Conservation (phyloP, 2,329 filamentous ascomycete genomes). For the Ceratocystis variospora region DNA sequence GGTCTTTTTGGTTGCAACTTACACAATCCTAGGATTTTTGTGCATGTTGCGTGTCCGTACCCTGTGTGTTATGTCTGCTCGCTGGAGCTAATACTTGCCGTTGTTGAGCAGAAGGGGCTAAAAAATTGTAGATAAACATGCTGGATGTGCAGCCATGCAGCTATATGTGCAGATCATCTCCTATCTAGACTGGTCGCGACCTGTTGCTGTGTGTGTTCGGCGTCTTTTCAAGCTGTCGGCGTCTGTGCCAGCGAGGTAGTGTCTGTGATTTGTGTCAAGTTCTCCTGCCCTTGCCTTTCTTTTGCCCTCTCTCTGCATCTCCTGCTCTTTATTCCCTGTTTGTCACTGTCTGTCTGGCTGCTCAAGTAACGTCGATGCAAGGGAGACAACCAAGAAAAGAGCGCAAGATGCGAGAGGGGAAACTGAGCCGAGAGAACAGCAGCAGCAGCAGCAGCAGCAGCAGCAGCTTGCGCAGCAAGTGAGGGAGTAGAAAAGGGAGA, state of each 20-base stretch:
- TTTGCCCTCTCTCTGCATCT: not conserved
- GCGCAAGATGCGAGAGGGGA: not conserved
- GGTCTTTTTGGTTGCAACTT: not conserved
- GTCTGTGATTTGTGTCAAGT: conserved; percentile 5
- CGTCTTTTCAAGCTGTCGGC: not conserved
- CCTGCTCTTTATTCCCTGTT: not conserved
- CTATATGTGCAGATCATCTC: not conserved
- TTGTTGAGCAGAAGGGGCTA: not conserved
- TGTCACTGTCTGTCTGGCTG: not conserved
- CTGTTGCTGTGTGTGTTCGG: not conserved
- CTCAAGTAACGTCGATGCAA: not conserved
- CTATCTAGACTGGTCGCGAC: not conserved
- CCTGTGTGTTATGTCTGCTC: not conserved
- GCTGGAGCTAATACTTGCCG: not conserved
- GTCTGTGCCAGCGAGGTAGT: not conserved
- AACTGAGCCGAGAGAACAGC: not conserved
- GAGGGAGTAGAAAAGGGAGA: not conserved
- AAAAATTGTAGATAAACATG: not conserved
- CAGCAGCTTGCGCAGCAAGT: not conserved
- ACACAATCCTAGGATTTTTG: not conserved
- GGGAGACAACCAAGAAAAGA: not conserved
- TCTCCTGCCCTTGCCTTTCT: not conserved
- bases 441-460: no score
- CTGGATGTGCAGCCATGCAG: not conserved
- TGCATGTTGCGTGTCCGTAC: not conserved